Conservation (phyloP, 495 filamentous ascomycete species). For the Tuber melanosporum region DNA sequence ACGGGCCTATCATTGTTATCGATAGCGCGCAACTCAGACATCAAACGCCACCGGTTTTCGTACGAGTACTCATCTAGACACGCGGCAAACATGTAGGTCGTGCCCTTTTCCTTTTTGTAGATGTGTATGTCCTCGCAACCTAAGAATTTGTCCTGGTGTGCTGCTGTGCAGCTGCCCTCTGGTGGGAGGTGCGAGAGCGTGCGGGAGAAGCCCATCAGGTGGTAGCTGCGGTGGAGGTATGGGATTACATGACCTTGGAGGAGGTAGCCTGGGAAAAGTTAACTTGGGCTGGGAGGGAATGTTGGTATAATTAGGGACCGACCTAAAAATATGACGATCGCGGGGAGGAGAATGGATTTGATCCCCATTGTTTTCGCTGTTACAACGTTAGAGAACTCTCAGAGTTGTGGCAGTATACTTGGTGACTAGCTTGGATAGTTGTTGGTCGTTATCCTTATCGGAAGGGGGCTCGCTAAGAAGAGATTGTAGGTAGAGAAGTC, state of each 20-base stretch:
- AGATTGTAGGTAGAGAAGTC: neutral
- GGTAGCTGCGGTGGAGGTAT: conserved; percentile 15
- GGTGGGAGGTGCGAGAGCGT: conserved; percentile 41
- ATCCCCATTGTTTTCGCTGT: neutral
- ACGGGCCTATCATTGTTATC: neutral
- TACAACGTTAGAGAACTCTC: neutral
- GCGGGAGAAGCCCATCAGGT: conserved; percentile 21
- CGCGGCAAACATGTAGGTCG: conserved; percentile 27
- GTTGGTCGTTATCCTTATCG: neutral
- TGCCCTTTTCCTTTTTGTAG: conserved; percentile 5
- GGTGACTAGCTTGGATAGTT: neutral
- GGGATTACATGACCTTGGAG: conserved; percentile 22
- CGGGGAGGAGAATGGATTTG: conserved; percentile 12
- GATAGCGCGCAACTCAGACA: conserved; percentile 3
- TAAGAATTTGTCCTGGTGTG: conserved; percentile 27
- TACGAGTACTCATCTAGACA: conserved; percentile 11
- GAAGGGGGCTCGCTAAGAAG: neutral
- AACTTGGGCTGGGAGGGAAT: neutral
- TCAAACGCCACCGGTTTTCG: conserved; percentile 14
- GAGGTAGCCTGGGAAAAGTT: conserved; percentile 17
- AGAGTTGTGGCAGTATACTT: neutral
- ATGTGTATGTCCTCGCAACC: conserved; percentile 40
- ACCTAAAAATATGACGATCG: conserved; percentile 23
- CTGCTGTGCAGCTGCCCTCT: conserved; percentile 19
- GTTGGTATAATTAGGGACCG: neutral